Percentiles rank a stretch among this genome's conserved stretches.
Evolutionary conservation across 805 yeast species (phyloP).

Genomic region (Kuraishia borneana): DNA sequence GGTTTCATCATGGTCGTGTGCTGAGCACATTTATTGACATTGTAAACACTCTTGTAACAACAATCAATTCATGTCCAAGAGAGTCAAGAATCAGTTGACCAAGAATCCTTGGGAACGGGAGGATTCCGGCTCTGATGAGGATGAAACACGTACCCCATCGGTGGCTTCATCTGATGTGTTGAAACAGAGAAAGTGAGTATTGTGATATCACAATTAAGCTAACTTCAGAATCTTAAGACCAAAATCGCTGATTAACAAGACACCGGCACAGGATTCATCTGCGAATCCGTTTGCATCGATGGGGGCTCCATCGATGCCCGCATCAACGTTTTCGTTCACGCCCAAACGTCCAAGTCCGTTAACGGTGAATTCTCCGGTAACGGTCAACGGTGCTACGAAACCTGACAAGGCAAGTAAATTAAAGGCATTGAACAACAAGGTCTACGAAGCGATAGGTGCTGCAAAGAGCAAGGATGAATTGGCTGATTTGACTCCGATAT

Average conservation of each 20-base stretch:
- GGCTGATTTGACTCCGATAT: conserved; percentile 43
- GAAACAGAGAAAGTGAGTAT: conserved; percentile 42
- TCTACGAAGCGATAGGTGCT: conserved; percentile 35
- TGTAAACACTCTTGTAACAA: too few relatives aligned
- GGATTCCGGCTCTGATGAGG: conserved; percentile 19
- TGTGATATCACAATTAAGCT: conserved; percentile 34
- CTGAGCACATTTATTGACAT: too few relatives aligned
- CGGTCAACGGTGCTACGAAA: background rate
- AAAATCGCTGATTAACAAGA: background rate
- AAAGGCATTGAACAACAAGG: conserved; percentile 56
- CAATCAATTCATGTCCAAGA: background rate
- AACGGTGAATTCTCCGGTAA: conserved; percentile 3
- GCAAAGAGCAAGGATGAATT: conserved; percentile 32
- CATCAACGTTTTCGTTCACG: conserved; percentile 1
- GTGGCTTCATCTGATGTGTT: conserved; percentile 51
- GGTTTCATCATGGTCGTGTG: too few relatives aligned
- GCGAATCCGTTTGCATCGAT: conserved; percentile 4
- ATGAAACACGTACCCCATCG: conserved; percentile 17
- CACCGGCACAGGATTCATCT: conserved; percentile 1
- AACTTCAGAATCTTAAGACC: conserved; percentile 22
- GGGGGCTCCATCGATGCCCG: background rate
- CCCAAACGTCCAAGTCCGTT: conserved; percentile 6
- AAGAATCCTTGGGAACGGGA: background rate
- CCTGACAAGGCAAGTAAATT: conserved; percentile 33
- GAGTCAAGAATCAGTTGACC: background rate